A percentile compares a stretch with the other conserved stretches of the same genome.
phyloP scores from a whole-genome alignment of 306 rosid species.

The Rosa lucieae region DNA sequence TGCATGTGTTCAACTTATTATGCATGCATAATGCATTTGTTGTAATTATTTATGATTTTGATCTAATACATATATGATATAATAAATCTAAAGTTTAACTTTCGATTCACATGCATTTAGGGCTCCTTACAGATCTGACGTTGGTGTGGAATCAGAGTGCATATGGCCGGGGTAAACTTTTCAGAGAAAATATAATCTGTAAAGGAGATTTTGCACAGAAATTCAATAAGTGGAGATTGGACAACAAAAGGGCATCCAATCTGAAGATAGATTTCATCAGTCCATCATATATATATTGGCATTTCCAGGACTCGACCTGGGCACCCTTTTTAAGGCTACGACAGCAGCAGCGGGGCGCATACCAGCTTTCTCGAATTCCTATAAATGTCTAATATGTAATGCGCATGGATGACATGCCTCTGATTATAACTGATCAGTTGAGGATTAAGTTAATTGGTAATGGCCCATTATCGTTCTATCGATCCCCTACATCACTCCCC shows the following conservation, averaged over 20 bases:
- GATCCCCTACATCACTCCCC: background rate
- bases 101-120: background rate
- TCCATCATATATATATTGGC: background rate
- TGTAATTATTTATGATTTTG: background rate
- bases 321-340: background rate
- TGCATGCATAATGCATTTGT: background rate
- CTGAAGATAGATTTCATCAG: background rate
- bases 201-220: slow-evolving; percentile 4
- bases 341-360: background rate
- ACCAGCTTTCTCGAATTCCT: background rate
- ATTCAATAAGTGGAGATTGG: slow-evolving; percentile 1
- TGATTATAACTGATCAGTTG: background rate
- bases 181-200: slow-evolving; percentile 5
- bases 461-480: background rate
- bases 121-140: background rate
- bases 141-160: slow-evolving; percentile 3
- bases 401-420: background rate
- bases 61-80: background rate
- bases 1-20: background rate
- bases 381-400: background rate
- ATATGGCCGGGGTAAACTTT: background rate
- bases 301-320: background rate
- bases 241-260: slow-evolving; percentile 8
- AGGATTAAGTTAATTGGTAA: background rate
- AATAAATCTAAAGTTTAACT: background rate